A percentile compares a stretch with the other conserved stretches of the same genome.
Conservation (phyloP, 192 early-diverging fungal species). For the Gaertneriomyces semiglobifer region DNA sequence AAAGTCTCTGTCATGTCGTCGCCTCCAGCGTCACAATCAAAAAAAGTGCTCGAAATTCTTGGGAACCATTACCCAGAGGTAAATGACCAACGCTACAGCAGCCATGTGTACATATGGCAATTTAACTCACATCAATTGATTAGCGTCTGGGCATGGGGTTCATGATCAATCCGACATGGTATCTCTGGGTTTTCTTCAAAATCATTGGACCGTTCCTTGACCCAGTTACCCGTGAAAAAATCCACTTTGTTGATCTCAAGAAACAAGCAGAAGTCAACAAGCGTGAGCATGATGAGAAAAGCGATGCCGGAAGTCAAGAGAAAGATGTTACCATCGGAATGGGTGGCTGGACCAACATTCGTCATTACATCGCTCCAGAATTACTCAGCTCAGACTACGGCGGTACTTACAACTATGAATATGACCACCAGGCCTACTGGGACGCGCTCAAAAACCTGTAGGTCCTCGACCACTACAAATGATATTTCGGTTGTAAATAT, state of each 20-base stretch:
- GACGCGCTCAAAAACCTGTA: conserved; percentile 10
- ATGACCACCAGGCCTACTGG: conserved; percentile 71
- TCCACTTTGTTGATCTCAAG: conserved; percentile 75
- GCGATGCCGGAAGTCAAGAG: not conserved
- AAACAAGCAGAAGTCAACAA: conserved; percentile 34
- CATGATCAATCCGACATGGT: conserved; percentile 79
- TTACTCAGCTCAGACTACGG: conserved; percentile 71
- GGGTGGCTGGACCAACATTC: conserved; percentile 50
- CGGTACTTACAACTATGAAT: conserved; percentile 69
- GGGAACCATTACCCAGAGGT: conserved; percentile 90
- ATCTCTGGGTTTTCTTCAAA: conserved; percentile 79
- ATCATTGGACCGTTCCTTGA: conserved; percentile 87
- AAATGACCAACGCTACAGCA: conserved; percentile 24
- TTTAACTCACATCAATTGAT: not conserved
- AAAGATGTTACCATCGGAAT: conserved; percentile 11
- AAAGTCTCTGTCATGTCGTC: conserved; percentile 70
- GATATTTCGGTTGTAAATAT: too few species aligned
- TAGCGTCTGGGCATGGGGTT: conserved; percentile 33
- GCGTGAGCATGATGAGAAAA: not conserved
- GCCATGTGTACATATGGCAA: not conserved
- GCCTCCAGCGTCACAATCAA: conserved; percentile 38
- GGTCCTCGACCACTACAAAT: too few species aligned
- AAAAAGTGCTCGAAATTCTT: conserved; percentile 69
- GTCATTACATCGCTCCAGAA: conserved; percentile 48
- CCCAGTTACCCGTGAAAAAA: conserved; percentile 82